These are phyloP conservation scores for Pythium biforme DNA, from an alignment of 352 stramenopile genomes.

Conservation along the genomic window DNA sequence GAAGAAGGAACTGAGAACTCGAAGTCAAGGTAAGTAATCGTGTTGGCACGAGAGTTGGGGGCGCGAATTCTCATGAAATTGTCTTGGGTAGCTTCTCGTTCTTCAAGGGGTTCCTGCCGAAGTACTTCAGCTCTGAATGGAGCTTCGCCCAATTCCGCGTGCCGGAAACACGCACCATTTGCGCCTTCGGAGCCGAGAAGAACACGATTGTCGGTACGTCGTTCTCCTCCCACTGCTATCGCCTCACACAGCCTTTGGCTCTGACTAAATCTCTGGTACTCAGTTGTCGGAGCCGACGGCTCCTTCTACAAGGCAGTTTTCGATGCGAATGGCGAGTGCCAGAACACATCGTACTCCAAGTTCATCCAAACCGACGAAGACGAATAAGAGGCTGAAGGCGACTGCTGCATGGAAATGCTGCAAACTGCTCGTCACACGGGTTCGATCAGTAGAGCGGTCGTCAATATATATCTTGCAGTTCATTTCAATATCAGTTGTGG, in stretches of 20 bases:
- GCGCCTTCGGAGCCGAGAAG: conserved; percentile 91
- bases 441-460: not conserved
- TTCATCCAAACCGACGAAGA: conserved; percentile 90
- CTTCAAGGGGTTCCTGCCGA: conserved; percentile 88
- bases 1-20: conserved; percentile 87
- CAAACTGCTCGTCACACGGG: not conserved
- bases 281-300: conserved; percentile 82
- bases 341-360: conserved; percentile 90
- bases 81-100: conserved; percentile 75
- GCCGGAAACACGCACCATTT: conserved; percentile 89
- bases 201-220: conserved; percentile 90
- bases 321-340: conserved; percentile 82
- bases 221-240: not conserved
- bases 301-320: conserved; percentile 91
- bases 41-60: not conserved
- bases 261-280: not conserved
- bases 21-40: conserved; percentile 69
- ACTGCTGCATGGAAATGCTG: not conserved
- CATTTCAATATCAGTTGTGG: not conserved
- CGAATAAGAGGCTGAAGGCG: conserved; percentile 35
- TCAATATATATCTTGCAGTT: conserved; percentile 21
- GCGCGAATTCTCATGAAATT: not conserved
- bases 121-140: conserved; percentile 94
- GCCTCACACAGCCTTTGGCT: not conserved
- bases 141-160: conserved; percentile 94